These are phyloP conservation scores for Ogataea pilisensis DNA, from an alignment of 805 yeast species.

Conservation along the genomic window DNA sequence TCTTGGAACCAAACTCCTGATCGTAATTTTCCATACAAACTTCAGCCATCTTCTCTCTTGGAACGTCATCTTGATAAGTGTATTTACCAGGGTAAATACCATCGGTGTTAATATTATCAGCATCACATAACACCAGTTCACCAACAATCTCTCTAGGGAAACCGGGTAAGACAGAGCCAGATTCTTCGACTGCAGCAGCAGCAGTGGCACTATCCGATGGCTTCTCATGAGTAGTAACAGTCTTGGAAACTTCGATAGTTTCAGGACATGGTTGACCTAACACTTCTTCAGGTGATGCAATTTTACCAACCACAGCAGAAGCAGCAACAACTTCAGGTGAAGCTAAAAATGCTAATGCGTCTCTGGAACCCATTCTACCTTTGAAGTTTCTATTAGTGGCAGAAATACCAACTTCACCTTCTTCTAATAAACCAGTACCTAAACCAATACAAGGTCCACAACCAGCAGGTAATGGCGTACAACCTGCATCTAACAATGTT, in stretches of 20 bases:
- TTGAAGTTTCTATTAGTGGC: slow-evolving; percentile 98
- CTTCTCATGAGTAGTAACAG: slow-evolving; percentile 31
- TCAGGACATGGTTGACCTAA: slow-evolving; percentile 50
- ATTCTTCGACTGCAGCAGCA: slow-evolving; percentile 30
- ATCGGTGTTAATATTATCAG: slow-evolving; percentile 95
- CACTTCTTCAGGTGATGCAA: slow-evolving; percentile 88
- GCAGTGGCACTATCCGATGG: slow-evolving; percentile 21
- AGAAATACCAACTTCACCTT: slow-evolving; percentile 96
- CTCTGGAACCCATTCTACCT: slow-evolving; percentile 98
- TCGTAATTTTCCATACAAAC: slow-evolving; percentile 99
- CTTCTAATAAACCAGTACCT: slow-evolving; percentile 89
- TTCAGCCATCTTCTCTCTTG: slow-evolving; percentile 94
- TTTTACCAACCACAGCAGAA: slow-evolving; percentile 90
- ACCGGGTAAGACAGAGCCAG: slow-evolving; percentile 79
- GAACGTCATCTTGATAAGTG: slow-evolving; percentile 96
- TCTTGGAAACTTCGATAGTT: slow-evolving; percentile 45
- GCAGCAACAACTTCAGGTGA: slow-evolving; percentile 99
- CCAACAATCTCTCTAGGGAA: slow-evolving; percentile 90
- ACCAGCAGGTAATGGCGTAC: slow-evolving; percentile 93
- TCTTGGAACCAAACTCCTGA: slow-evolving; percentile 75
- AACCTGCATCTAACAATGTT: slow-evolving; percentile 84
- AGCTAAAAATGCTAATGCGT: slow-evolving; percentile 92
- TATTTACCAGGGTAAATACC: slow-evolving; percentile 99
- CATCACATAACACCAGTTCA: slow-evolving; percentile 91
- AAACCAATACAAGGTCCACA: slow-evolving; percentile 99